Percentiles rank a stretch among this genome's conserved stretches.
Evolutionary conservation across 2,329 filamentous ascomycete species (phyloP).

Genomic region (Pseudogymnoascus sp.): DNA sequence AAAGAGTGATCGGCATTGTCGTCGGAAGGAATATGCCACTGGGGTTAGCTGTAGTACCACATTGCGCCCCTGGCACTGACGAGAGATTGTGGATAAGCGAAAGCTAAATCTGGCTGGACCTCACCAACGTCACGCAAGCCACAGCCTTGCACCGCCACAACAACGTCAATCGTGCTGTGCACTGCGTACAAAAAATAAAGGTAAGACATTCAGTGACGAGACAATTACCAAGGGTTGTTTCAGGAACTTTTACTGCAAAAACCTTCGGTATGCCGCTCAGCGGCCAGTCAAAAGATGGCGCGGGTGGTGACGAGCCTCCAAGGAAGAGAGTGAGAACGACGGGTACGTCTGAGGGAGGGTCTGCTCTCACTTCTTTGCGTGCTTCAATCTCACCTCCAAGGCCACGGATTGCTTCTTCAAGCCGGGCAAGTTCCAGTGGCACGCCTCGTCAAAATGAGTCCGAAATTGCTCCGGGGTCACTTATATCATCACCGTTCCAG

Average conservation of each 20-base stretch:
- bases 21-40: neutral
- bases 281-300: conserved; percentile 17
- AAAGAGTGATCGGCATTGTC: neutral
- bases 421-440: neutral
- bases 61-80: neutral
- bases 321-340: conserved; percentile 22
- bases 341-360: neutral
- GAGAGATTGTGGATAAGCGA: conserved; percentile 9
- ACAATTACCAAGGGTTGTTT: neutral
- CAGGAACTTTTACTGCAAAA: neutral
- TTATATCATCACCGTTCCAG: conserved; percentile 44
- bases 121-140: conserved; percentile 2
- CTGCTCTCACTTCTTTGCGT: conserved; percentile 15
- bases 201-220: neutral
- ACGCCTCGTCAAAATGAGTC: neutral
- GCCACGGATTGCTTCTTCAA: neutral
- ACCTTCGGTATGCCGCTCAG: neutral
- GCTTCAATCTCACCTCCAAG: conserved; percentile 24
- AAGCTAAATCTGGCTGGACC: conserved; percentile 7
- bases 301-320: conserved; percentile 15
- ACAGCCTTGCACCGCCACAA: conserved; percentile 2
- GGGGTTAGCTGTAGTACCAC: neutral
- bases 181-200: neutral
- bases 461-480: neutral
- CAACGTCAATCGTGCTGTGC: neutral